Evolutionary conservation across 2,329 filamentous ascomycete genomes (phyloP).

Genomic region (Aspergillus ustus): DNA sequence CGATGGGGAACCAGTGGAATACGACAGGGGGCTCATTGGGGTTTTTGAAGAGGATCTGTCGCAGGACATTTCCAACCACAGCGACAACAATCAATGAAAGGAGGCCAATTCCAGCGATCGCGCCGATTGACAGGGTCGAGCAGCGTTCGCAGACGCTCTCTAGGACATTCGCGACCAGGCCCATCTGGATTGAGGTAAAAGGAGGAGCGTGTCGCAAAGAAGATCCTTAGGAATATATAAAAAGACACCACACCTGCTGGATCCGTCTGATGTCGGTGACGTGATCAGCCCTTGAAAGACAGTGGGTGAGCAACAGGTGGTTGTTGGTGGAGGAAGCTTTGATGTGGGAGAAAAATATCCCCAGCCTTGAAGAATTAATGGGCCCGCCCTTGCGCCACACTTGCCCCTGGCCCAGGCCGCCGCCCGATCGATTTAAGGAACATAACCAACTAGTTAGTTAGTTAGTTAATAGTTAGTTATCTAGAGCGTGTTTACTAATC

Average conservation of each 20-base stretch:
- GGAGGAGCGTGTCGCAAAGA: neutral
- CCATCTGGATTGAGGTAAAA: slow-evolving; percentile 46
- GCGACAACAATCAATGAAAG: slow-evolving; percentile 57
- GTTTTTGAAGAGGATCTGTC: slow-evolving; percentile 80
- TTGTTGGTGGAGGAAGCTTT: neutral
- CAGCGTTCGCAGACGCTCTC: slow-evolving; percentile 51
- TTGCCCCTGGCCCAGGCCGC: neutral
- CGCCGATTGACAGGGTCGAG: slow-evolving; percentile 52
- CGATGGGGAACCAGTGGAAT: slow-evolving; percentile 69
- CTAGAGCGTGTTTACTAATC: too few relatives aligned
- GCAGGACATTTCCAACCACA: slow-evolving; percentile 77
- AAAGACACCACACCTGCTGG: slow-evolving; percentile 16
- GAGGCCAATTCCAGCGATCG: slow-evolving; percentile 50
- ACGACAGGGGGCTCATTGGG: slow-evolving; percentile 74
- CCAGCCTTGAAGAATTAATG: neutral
- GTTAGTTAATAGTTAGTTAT: too few relatives aligned
- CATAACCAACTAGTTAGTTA: too few relatives aligned
- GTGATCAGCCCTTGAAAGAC: neutral
- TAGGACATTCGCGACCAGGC: slow-evolving; percentile 54
- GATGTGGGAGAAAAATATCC: slow-evolving; percentile 2
- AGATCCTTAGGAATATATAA: slow-evolving; percentile 11
- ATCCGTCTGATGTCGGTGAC: neutral
- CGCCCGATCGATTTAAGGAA: neutral
- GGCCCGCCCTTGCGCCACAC: slow-evolving; percentile 5
- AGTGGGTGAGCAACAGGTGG: neutral